These are phyloP conservation scores for Heliamphora exappendiculata DNA, from an alignment of 148 eudicot genomes.

Conservation along the genomic window DNA sequence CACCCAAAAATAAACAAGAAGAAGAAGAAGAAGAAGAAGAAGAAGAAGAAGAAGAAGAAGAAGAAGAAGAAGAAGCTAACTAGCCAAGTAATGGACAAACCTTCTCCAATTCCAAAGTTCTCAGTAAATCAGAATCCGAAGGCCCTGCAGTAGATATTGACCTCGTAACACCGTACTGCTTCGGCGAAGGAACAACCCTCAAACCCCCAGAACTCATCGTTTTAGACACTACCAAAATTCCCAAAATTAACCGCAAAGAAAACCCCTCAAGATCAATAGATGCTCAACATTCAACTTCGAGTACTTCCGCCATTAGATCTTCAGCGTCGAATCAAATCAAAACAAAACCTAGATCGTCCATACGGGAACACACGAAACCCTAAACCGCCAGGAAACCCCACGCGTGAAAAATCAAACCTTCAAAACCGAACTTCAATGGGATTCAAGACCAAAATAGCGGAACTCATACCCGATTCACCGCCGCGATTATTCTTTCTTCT, in stretches of 20 bases:
- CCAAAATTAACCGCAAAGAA: not conserved
- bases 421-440: not conserved
- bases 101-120: not conserved
- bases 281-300: not conserved
- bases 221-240: not conserved
- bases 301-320: not conserved
- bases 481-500: not conserved
- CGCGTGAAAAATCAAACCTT: too few relatives aligned
- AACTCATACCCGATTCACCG: not conserved
- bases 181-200: slow-evolving; percentile 2
- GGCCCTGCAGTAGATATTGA: slow-evolving; percentile 1
- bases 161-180: slow-evolving; percentile 1
- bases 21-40: too few relatives aligned
- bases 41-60: too few relatives aligned
- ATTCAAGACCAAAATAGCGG: not conserved
- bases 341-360: not conserved
- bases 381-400: not conserved
- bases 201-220: not conserved
- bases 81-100: not conserved
- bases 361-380: not conserved
- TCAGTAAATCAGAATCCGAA: not conserved
- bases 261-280: not conserved
- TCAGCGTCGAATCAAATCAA: not conserved
- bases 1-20: too few relatives aligned
- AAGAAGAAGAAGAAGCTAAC: too few relatives aligned